A percentile compares a stretch with the other conserved stretches of the same genome.
These are phyloP conservation scores for Fusarium oxysporum DNA, from an alignment of 2,329 filamentous ascomycete species.

Conservation along the genomic window DNA sequence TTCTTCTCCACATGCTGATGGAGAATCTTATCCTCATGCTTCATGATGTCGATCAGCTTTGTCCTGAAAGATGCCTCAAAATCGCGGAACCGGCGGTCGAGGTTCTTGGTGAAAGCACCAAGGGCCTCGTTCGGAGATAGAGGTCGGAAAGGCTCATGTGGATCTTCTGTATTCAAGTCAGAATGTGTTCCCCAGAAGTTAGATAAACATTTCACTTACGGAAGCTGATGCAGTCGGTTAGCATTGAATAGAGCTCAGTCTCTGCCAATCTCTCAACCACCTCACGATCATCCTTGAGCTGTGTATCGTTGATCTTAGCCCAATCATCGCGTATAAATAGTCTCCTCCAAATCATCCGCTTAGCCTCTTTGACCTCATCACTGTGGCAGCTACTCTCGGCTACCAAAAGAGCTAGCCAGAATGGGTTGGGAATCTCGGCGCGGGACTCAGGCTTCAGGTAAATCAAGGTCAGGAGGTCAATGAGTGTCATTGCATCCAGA, in stretches of 20 bases:
- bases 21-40: conserved; percentile 76
- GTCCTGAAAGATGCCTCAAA: conserved; percentile 73
- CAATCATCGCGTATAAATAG: conserved; percentile 88
- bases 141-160: conserved; percentile 57
- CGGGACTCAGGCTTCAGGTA: conserved; percentile 57
- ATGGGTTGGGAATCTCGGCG: conserved; percentile 74
- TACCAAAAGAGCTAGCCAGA: conserved; percentile 77
- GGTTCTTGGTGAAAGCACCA: conserved; percentile 70
- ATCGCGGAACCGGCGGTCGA: conserved; percentile 69
- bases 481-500: conserved; percentile 72
- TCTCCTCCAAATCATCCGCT: conserved; percentile 83
- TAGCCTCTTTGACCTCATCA: conserved; percentile 69
- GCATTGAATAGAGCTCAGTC: conserved; percentile 76
- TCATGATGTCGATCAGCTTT: conserved; percentile 77
- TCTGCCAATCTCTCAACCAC: conserved; percentile 70
- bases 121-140: conserved; percentile 65
- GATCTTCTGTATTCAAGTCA: conserved; percentile 54
- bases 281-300: conserved; percentile 76
- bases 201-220: conserved; percentile 61
- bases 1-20: conserved; percentile 73
- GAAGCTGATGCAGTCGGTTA: conserved; percentile 71
- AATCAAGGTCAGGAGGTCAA: conserved; percentile 85
- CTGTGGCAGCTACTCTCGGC: conserved; percentile 65
- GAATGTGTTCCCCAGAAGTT: conserved; percentile 17
- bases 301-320: conserved; percentile 81